Evolutionary conservation across 345 rosid genomes (phyloP).

Genomic region (Linum trigynum): DNA sequence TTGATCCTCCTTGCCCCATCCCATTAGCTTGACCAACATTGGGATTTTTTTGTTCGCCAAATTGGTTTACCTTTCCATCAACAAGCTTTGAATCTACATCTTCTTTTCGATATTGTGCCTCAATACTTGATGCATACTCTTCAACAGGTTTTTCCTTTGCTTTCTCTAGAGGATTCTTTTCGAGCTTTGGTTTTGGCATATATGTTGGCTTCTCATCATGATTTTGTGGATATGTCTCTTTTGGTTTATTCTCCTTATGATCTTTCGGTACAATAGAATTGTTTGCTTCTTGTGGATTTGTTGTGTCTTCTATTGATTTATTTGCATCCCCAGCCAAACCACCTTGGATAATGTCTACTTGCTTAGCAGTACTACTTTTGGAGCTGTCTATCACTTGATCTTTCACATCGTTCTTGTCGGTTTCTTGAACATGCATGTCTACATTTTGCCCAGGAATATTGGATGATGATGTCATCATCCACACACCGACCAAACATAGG

Average conservation of each 20-base stretch:
- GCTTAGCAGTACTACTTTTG: no score
- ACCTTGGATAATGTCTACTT: conserved; percentile 19
- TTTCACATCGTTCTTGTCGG: conserved; percentile 39
- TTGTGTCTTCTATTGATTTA: conserved; percentile 21
- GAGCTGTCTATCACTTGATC: conserved; percentile 31
- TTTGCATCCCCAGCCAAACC: conserved; percentile 60
- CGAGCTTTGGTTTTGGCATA: conserved; percentile 7
- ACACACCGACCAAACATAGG: conserved; percentile 79
- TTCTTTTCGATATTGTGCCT: conserved; percentile 18
- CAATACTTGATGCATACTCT: conserved; percentile 26
- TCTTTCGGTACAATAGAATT: conserved; percentile 11
- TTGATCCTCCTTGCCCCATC: no score
- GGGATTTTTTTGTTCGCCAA: background rate
- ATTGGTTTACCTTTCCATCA: conserved; percentile 20
- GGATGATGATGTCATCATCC: conserved; percentile 94
- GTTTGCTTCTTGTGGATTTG: no score
- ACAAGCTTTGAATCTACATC: no score
- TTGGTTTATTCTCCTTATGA: conserved; percentile 30
- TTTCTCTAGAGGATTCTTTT: background rate
- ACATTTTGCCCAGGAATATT: conserved; percentile 50
- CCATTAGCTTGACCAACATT: no score
- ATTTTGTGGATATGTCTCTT: conserved; percentile 13
- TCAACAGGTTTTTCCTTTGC: conserved; percentile 17
- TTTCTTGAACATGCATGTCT: conserved; percentile 48
- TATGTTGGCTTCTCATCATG: conserved; percentile 13